Evolutionary conservation across 495 filamentous ascomycete genomes (phyloP), one percentile per base, ranked within the genome.

Genomic region (Acidomyces sp.): DNA sequence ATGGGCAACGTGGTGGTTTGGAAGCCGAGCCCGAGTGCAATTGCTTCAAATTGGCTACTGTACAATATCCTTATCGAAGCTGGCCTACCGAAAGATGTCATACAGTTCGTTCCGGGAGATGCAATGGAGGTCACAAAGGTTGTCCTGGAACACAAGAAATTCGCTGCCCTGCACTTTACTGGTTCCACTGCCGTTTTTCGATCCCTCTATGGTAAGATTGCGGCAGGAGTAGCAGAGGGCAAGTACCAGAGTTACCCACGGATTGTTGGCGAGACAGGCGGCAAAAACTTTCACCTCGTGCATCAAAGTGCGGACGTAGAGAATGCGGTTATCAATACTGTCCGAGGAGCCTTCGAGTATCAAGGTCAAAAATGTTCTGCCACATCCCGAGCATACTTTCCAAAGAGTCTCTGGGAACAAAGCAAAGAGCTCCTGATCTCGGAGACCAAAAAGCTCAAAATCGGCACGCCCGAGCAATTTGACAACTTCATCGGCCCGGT

Each of bases 1-100:
- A 62, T 64, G 60, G 62, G 62, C 17, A 64, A 64, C 37, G 62
- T 64, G 31, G 62, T 64, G 6, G 29, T 64, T 11, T 64, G 62
- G 62, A 64, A 64, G 43, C 62, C 62, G 0, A 55, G 50, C 5
- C 56, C 60, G 7, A 51, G 38, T 22, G 62, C 62, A 3, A 53
- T 64, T 25, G 60, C 58, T 16, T 58, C 57, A 9, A 64, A 62
- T 46, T 61, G 54, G 55, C 46, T 64, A 3, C 35, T 64, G 19
- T 61, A 62, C 43, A 36, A 56, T 16, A 62, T 64, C 25, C 44
- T 64, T 1, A 35, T 59, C 15, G 62, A 64, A 45, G 62, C 62
- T n/a, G 62, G 62, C 6, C 48, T 64, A 15, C 62, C 62, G 11
- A 48, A 44, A n/a, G 58, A 62, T 30, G 62, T 64, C 16, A 64